Evolutionary conservation across 129 eudicot species (phyloP), one percentile per base, ranked within the genome.

Genomic region (Helichrysum umbraculigerum): DNA sequence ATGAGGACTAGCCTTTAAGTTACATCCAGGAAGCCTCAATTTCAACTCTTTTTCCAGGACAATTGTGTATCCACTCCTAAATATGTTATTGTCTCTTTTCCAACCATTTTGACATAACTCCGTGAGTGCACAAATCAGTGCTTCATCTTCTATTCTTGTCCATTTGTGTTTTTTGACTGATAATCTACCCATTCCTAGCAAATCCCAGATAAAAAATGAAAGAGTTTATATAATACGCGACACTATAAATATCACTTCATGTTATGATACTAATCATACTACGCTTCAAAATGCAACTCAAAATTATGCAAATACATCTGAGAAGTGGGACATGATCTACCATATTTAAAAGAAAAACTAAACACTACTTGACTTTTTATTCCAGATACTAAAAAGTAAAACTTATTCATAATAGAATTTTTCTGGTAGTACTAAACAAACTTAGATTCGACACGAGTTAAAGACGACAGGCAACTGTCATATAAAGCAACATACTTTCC

Each of bases 141-240:
- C 85, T 65, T 81, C 85, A 28, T 81, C 85, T 81, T 81, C 85
- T 50, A 68, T 54, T 71, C 61, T 81, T 62, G 85, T 81, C 85
- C 85, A 81, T 52, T 69, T 81, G 64, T 76, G 85, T n/a, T 54
- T 76, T 71, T 81, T 81, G 32, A n/a, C 70, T 56, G 85, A 42
- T 29, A 76, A 75, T 71, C 81, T 81, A 72, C 74, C 81, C 85
- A 81, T 81, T 71, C 69, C 85, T 81, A 71, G 16, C 60, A 37
- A 70, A 62, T 20, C 30, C 50, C 50, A 61, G 1, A 70, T 10
- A 28, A 37, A 37, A 11, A 4, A 51, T 28, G 6, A 52, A n/a
- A 41, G 4, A 19, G 2, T 35, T 32, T 14, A 11, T 65, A n/a
- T 32, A 65, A 7, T 32, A 10, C 41, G 42, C 42, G 32, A 30